Conservation (phyloP, 345 rosid species). For the Pistacia vera region DNA sequence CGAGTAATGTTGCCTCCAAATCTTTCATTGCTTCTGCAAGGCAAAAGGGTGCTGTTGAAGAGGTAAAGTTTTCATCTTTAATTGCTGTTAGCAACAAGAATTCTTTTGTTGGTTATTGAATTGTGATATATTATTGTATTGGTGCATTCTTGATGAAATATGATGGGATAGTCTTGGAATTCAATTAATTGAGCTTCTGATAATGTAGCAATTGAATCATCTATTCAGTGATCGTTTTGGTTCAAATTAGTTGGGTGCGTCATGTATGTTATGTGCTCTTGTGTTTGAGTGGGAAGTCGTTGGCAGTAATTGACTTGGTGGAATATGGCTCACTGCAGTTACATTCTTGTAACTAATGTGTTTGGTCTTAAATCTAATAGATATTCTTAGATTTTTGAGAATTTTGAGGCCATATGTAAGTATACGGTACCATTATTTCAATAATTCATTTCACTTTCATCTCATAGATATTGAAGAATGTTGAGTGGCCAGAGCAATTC, state of each 20-base stretch:
- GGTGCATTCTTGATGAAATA: neutral
- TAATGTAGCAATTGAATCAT: neutral
- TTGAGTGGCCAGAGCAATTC: conserved; percentile 83
- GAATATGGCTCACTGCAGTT: too few species aligned
- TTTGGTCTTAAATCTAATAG: too few species aligned
- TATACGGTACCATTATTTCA: neutral
- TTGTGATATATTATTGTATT: neutral
- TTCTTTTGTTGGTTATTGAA: neutral
- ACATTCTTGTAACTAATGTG: too few species aligned
- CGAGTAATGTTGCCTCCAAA: conserved; percentile 38
- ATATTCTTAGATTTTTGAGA: too few species aligned
- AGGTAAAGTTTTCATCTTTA: conserved; percentile 43
- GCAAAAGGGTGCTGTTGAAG: conserved; percentile 60
- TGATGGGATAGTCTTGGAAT: neutral
- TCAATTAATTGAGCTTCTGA: neutral
- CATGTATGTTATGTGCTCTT: neutral
- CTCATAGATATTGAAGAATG: conserved; percentile 65
- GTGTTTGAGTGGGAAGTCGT: neutral
- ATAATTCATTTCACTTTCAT: conserved; percentile 10
- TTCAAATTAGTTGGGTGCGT: neutral
- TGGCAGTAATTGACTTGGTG: too few species aligned
- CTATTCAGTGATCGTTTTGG: neutral
- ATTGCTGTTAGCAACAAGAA: neutral
- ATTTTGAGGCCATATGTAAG: neutral
- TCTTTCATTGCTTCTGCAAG: conserved; percentile 78